phyloP scores from a whole-genome alignment of 2,329 filamentous ascomycete genomes.

The Fusarium neocosmosporiellum region DNA sequence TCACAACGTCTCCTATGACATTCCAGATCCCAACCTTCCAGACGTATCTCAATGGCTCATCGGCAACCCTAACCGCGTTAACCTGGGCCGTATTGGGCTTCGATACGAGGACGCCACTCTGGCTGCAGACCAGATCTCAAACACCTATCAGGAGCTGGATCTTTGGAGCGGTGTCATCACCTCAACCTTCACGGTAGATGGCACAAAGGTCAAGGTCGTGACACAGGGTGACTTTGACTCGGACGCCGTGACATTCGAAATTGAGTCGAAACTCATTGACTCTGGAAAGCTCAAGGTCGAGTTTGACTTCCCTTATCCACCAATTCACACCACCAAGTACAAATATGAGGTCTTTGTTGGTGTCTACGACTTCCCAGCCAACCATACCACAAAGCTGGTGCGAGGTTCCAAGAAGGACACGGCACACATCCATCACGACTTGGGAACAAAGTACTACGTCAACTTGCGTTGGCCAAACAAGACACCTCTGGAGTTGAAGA shows the following conservation, averaged over 20 bases:
- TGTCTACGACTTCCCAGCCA: conserved; percentile 51
- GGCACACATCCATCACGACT: conserved; percentile 51
- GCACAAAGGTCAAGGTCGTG: conserved; percentile 46
- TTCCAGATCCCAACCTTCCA: conserved; percentile 50
- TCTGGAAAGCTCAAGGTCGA: conserved; percentile 50
- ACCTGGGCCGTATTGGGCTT: conserved; percentile 56
- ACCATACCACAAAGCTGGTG: conserved; percentile 51
- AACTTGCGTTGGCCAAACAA: conserved; percentile 50
- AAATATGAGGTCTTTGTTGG: conserved; percentile 59
- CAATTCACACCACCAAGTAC: conserved; percentile 52
- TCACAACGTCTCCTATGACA: conserved; percentile 52
- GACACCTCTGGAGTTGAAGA: conserved; percentile 24
- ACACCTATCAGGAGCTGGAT: conserved; percentile 44
- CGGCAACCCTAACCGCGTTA: conserved; percentile 58
- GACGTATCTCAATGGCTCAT: conserved; percentile 63
- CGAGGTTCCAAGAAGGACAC: conserved; percentile 9
- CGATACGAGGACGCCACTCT: conserved; percentile 49
- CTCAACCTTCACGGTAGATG: conserved; percentile 50
- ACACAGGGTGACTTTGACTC: conserved; percentile 53
- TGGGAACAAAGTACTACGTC: conserved; percentile 54
- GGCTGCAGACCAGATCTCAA: conserved; percentile 40
- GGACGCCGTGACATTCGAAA: conserved; percentile 51
- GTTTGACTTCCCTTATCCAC: conserved; percentile 57
- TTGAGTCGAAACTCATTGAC: conserved; percentile 50
- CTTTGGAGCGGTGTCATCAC: conserved; percentile 45